Evolutionary conservation across 345 rosid species (phyloP), one percentile per base, ranked within the genome.

Genomic region (Linum lewisii): DNA sequence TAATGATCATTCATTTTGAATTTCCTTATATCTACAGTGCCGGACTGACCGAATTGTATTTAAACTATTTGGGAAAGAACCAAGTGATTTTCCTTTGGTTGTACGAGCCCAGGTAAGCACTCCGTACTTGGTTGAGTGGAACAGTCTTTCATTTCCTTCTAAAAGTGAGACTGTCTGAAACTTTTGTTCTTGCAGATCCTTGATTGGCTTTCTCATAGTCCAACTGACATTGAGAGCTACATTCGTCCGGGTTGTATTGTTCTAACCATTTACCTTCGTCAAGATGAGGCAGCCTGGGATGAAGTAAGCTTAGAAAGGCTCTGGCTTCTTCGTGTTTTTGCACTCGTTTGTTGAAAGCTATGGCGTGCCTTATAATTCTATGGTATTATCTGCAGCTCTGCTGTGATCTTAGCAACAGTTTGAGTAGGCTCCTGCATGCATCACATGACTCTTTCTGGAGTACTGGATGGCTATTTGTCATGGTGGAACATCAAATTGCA

Each of bases 221-320:
- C 97, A 24, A 81, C 96, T 62, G 99, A 93, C 70, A 93, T 93
- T 60, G 99, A 89, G 91, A 87, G 99, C 84, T 85, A 93, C 81
- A 93, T 93, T 63, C 82, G 96, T 64, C 99, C 99, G 60, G 99
- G 99, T 50, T 93, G 99, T 70, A 74, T 93, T 58, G 72, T 93
- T 67, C 71, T 93, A 60, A 90, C 99, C 15, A 63, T 87, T 50
- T 87, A 93, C 79, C 95, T 94, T 76, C 81, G 86, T 72, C 96
- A 85, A 73, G 60, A 81, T 22, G 97, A 81, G 78, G 82, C 83
- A 53, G 83, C 83, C 58, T 94, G 99, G 99, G 90, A 84, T 62
- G 92, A 87, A 66, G 99, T 94, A 75, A 76, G 88, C 66, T 71
- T 42, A 11, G 16, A 42, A 42, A 42, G 57, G 63, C 34, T 32